Base-by-base conservation (phyloP, 1,284 basidiomycete genomes). In the Ceratorhiza oryzae-sativae region DNA sequence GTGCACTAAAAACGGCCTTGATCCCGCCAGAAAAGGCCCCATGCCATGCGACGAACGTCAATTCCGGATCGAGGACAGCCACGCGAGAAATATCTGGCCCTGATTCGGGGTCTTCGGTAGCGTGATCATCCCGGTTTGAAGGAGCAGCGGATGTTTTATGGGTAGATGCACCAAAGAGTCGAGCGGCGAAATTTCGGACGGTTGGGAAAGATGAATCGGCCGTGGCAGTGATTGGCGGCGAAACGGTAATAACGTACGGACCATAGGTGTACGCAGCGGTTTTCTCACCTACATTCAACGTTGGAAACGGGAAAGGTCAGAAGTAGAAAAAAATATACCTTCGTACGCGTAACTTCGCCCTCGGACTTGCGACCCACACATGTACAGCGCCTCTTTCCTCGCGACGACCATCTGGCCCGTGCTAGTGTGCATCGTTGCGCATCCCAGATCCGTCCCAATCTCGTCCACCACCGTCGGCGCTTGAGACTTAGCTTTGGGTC, bases 61-160 rank as follows among this genome's bases (percentile, higher is more conserved):
- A 97, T 79, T 95, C 93, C 30, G 93, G 86, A 79, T 99, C 96
- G 75, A 99, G 93, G 0, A 99, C 86, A 0, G 92, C 92, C 48
- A 99, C 87, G 77, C 93, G 95, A 18, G 91, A 90, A 30, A 94
- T 88, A 71, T 97, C 93, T 0, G 84, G 80, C 42, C 85, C 84
- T 5, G 79, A 81, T 18, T 83, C 77, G 39, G 58, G 58, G 18
- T 80, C 81, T 23, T 42, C 45, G 23, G 27, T 36, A 9, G 39
- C 45, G 9, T 42, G 20, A 13, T 36, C 55, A 18, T 41, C 27
- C 13, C 13, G 27, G 25, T 34, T 13, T 15, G 34, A 46, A 20
- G n/a, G 6, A 9, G 15, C 32, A 4, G 27, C 27, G 3, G 51
- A 51, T 27, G 65, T 9, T 36, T 45, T 39, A 8, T 27, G 25